These are phyloP conservation scores for Saccharomycopsis crataegensis DNA, from an alignment of 1,139 yeast species.

Conservation along the genomic window DNA sequence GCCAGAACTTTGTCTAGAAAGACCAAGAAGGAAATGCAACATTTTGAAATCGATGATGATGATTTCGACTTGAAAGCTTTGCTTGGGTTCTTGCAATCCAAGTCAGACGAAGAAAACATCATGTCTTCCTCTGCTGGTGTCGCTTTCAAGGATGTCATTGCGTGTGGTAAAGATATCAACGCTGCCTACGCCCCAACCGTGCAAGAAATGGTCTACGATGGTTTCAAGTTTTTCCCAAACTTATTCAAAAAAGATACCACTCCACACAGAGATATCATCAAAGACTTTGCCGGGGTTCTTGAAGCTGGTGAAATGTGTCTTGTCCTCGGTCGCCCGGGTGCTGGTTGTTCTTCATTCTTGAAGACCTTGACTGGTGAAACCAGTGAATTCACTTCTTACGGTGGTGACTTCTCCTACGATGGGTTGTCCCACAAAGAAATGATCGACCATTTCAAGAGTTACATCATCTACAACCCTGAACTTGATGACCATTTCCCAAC, in stretches of 20 bases:
- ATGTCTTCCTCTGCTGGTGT: conserved; percentile 42
- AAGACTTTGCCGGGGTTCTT: conserved; percentile 34
- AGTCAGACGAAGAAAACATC: conserved; percentile 35
- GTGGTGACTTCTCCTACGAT: conserved; percentile 43
- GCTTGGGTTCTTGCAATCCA: conserved; percentile 31
- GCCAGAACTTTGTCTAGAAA: conserved; percentile 36
- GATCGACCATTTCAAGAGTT: conserved; percentile 41
- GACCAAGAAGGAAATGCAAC: conserved; percentile 31
- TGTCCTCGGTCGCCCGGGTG: conserved; percentile 61
- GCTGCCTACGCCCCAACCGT: conserved; percentile 46
- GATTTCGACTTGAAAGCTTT: conserved; percentile 36
- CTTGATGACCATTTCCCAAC: conserved; percentile 58
- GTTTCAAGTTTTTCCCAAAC: neutral
- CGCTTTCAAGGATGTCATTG: conserved; percentile 38
- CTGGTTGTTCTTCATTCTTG: conserved; percentile 56
- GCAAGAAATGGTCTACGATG: conserved; percentile 25
- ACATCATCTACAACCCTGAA: conserved; percentile 55
- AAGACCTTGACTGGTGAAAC: conserved; percentile 44
- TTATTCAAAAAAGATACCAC: conserved; percentile 26
- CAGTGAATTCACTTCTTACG: conserved; percentile 28
- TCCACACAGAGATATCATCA: conserved; percentile 34
- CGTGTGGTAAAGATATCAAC: conserved; percentile 44
- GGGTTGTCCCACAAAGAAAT: conserved; percentile 44
- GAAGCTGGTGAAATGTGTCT: conserved; percentile 55
- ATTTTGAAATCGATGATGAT: conserved; percentile 32